phyloP scores from a whole-genome alignment of 352 stramenopile species.

The Globisporangium abappressorium region DNA sequence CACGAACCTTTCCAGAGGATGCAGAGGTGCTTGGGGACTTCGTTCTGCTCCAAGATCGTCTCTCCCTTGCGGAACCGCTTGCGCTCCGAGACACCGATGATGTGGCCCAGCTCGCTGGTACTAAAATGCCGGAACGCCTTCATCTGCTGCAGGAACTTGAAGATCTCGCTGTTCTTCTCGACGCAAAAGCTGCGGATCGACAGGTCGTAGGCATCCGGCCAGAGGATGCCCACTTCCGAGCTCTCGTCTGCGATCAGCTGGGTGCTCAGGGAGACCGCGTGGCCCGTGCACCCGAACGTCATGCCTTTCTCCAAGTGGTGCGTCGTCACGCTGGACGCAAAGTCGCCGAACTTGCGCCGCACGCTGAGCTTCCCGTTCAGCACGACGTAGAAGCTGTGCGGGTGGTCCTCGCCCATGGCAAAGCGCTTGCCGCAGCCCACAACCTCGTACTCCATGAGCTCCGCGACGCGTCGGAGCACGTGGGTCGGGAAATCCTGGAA shows the following conservation, averaged over 20 bases:
- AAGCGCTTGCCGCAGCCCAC: constrained; percentile 62
- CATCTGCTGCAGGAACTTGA: constrained; percentile 64
- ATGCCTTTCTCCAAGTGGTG: constrained; percentile 56
- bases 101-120: constrained; percentile 60
- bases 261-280: constrained; percentile 39
- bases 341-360: constrained; percentile 54
- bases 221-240: constrained; percentile 65
- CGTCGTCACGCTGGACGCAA: constrained; percentile 58
- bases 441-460: constrained; percentile 66
- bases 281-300: constrained; percentile 59
- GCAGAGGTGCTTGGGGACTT: constrained; percentile 43
- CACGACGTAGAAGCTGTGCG: constrained; percentile 67
- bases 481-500: constrained; percentile 62
- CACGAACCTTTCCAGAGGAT: constrained; percentile 71
- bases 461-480: constrained; percentile 39
- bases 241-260: constrained; percentile 64
- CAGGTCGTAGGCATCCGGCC: constrained; percentile 48
- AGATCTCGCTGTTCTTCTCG: constrained; percentile 60
- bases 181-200: constrained; percentile 59
- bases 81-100: constrained; percentile 73
- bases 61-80: constrained; percentile 67
- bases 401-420: constrained; percentile 48
- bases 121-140: constrained; percentile 59
- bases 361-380: constrained; percentile 56
- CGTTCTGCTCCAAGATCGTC: constrained; percentile 59